phyloP scores from a whole-genome alignment of 805 yeast species.

The Kodamaea leandrae region DNA sequence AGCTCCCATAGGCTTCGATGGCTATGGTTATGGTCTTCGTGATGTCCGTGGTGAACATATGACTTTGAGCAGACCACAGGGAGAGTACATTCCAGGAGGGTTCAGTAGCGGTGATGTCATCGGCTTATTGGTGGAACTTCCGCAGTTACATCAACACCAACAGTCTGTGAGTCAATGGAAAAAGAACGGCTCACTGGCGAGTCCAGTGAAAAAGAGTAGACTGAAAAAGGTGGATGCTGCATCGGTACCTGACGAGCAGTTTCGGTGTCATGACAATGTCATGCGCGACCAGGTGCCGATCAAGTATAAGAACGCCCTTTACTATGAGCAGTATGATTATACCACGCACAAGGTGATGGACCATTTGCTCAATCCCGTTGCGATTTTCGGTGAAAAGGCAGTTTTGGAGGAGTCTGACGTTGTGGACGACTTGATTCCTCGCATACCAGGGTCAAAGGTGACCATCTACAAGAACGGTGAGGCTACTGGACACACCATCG shows the following conservation, averaged over 20 bases:
- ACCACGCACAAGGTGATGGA: constrained; percentile 67
- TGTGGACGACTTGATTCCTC: constrained; percentile 29
- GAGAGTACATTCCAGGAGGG: constrained; percentile 39
- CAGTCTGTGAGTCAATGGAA: constrained; percentile 29
- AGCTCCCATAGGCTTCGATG: constrained; percentile 95
- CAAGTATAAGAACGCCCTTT: constrained; percentile 69
- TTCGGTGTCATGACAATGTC: constrained; percentile 39
- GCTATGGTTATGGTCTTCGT: constrained; percentile 87
- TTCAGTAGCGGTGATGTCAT: constrained; percentile 76
- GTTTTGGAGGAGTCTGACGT: constrained; percentile 28
- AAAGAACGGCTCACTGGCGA: constrained; percentile 18
- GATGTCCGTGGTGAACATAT: constrained; percentile 74
- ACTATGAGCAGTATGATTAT: constrained; percentile 84
- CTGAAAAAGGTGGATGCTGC: constrained; percentile 3
- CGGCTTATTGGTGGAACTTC: constrained; percentile 74
- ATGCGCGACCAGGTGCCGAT: constrained; percentile 86
- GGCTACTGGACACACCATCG: constrained; percentile 61
- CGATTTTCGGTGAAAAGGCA: constrained; percentile 67
- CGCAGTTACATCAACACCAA: constrained; percentile 48
- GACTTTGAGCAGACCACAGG: constrained; percentile 67
- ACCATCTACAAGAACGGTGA: constrained; percentile 77
- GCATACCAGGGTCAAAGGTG: constrained; percentile 56
- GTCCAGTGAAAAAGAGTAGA: constrained; percentile 7
- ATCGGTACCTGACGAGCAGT: constrained; percentile 10
- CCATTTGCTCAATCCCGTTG: constrained; percentile 68